phyloP scores from a whole-genome alignment of 2,329 filamentous ascomycete species.

The Sporothrix mexicana region DNA sequence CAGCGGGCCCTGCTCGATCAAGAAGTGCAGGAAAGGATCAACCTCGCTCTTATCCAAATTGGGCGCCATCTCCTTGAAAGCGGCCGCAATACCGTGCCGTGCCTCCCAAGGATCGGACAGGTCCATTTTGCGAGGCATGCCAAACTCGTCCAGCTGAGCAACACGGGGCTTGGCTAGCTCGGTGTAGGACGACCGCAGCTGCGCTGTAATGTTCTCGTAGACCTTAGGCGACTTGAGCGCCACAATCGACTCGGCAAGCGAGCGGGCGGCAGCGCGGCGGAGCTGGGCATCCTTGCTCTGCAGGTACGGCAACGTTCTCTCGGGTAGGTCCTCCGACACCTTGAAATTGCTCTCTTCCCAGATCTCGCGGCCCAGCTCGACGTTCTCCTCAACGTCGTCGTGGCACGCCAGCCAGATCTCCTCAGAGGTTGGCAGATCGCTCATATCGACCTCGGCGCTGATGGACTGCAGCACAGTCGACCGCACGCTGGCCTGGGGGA shows the following conservation, averaged over 20 bases:
- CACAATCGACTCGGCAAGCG: conserved; percentile 75
- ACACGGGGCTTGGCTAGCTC: conserved; percentile 82
- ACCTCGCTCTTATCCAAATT: conserved; percentile 72
- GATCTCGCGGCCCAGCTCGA: conserved; percentile 80
- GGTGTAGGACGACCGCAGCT: conserved; percentile 73
- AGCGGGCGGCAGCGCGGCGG: conserved; percentile 79
- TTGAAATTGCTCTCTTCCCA: conserved; percentile 93
- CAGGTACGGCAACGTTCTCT: conserved; percentile 76
- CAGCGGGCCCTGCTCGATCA: conserved; percentile 86
- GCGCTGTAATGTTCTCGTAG: conserved; percentile 58
- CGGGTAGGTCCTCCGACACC: conserved; percentile 67
- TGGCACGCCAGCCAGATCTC: conserved; percentile 95
- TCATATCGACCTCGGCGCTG: conserved; percentile 89
- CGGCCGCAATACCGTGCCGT: conserved; percentile 84
- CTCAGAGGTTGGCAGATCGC: conserved; percentile 81
- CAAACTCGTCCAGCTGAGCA: conserved; percentile 87
- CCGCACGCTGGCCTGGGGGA: conserved; percentile 78
- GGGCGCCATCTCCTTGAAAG: conserved; percentile 80
- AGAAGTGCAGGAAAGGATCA: conserved; percentile 79
- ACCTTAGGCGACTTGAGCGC: conserved; percentile 63
- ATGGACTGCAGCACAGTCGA: conserved; percentile 88
- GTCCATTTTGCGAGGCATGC: conserved; percentile 91
- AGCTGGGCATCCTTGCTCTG: conserved; percentile 81
- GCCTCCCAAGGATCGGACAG: conserved; percentile 89
- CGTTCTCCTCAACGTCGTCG: conserved; percentile 87